A percentile compares a stretch with the other conserved stretches of the same genome.
These are phyloP conservation scores for Rhizophagus sp. DNA, from an alignment of 192 early-diverging fungal genomes.

Conservation along the genomic window DNA sequence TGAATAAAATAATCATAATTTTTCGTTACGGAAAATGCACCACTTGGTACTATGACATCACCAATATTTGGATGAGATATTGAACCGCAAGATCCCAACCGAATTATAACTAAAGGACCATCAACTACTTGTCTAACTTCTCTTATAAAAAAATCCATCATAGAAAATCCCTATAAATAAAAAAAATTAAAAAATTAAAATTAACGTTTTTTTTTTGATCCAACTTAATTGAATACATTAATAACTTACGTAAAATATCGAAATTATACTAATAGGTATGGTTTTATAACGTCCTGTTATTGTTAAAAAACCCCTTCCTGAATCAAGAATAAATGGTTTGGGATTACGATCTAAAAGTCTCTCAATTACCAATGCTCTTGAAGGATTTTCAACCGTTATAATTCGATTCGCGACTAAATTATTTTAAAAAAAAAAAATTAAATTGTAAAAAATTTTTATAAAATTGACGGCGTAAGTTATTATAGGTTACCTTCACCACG, in stretches of 20 bases:
- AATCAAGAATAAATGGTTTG: slow-evolving; percentile 45
- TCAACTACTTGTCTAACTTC: slow-evolving; percentile 78
- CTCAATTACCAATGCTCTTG: slow-evolving; percentile 68
- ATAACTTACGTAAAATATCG: slow-evolving; percentile 59
- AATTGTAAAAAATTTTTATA: background rate
- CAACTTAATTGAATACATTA: background rate
- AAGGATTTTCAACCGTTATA: slow-evolving; percentile 84
- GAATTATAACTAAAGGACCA: slow-evolving; percentile 77
- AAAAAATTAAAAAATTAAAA: background rate
- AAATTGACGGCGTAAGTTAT: background rate
- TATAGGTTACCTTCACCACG: slow-evolving; percentile 58
- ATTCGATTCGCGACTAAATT: slow-evolving; percentile 77
- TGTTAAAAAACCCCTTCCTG: slow-evolving; percentile 81
- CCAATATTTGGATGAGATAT: slow-evolving; percentile 59
- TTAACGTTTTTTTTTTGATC: no score
- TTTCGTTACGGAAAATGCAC: slow-evolving; percentile 61
- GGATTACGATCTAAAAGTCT: slow-evolving; percentile 60
- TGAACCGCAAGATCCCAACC: slow-evolving; percentile 88
- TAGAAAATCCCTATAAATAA: slow-evolving; percentile 60
- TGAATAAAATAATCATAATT: slow-evolving; percentile 78
- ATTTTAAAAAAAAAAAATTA: background rate
- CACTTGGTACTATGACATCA: slow-evolving; percentile 68
- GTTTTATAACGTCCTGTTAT: slow-evolving; percentile 81
- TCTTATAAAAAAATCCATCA: slow-evolving; percentile 92
- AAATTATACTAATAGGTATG: slow-evolving; percentile 78